Conservation (phyloP, 305 asterid genomes). For the Fraxinus velutina region DNA sequence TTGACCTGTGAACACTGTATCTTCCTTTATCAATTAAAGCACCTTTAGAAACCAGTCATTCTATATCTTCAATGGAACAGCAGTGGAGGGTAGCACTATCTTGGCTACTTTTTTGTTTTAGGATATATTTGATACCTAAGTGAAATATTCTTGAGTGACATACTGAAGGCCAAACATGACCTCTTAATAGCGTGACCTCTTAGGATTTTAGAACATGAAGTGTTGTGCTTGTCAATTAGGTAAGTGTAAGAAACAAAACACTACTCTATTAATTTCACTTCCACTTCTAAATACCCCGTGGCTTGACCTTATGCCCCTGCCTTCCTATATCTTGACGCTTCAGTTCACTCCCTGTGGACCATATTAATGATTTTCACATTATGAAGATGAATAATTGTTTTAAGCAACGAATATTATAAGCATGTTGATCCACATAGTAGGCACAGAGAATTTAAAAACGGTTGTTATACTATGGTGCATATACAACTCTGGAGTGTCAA, state of each 20-base stretch:
- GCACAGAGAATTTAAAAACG: not conserved
- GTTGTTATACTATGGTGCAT: not conserved
- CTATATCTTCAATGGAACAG: not conserved
- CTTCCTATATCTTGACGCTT: not conserved
- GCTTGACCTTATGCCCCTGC: not conserved
- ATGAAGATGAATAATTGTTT: not conserved
- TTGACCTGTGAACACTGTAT: not conserved
- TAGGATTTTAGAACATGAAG: not conserved
- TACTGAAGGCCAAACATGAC: not conserved
- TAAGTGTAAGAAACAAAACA: not conserved
- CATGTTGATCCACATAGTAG: not conserved
- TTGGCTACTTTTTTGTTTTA: not conserved
- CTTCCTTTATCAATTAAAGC: not conserved
- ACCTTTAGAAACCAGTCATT: not conserved
- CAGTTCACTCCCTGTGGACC: not conserved
- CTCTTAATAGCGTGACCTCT: not conserved
- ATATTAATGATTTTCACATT: not conserved
- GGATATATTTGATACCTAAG: not conserved
- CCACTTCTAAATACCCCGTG: not conserved
- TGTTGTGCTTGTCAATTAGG: not conserved
- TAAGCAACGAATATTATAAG: not conserved
- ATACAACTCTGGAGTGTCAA: not conserved
- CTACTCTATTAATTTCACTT: not conserved
- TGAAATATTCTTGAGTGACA: not conserved
- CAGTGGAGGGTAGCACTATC: not conserved